phyloP scores from a whole-genome alignment of 2,329 filamentous ascomycete genomes.

The Dryadomyces sulphureus region DNA sequence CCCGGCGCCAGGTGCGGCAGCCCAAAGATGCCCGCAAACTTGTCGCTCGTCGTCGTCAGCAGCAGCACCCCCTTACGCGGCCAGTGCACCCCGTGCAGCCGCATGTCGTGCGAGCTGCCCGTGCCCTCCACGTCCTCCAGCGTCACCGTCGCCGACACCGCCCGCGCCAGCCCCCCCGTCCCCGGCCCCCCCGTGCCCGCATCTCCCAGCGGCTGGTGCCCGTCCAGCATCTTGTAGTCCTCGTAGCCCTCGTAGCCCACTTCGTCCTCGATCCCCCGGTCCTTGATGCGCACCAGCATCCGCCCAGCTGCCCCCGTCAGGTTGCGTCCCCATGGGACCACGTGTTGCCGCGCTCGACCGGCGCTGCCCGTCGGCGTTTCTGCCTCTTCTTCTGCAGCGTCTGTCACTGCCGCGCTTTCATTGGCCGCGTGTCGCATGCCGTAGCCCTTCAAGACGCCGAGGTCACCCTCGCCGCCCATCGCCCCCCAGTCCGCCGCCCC shows the following conservation, averaged over 20 bases:
- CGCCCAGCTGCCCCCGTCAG: constrained; percentile 59
- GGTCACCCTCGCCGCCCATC: constrained; percentile 8
- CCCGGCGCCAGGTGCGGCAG: constrained; percentile 66
- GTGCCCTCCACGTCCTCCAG: constrained; percentile 57
- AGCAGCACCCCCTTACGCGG: constrained; percentile 64
- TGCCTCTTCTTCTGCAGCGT: neutral
- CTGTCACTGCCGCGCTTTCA: neutral
- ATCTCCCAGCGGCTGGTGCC: neutral
- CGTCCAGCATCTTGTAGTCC: constrained; percentile 8
- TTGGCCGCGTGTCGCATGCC: neutral
- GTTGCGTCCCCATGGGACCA: constrained; percentile 58
- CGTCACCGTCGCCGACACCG: constrained; percentile 54
- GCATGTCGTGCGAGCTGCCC: constrained; percentile 66
- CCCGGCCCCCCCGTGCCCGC: neutral
- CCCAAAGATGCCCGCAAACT: constrained; percentile 82
- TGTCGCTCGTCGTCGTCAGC: constrained; percentile 81
- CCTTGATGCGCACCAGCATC: constrained; percentile 53
- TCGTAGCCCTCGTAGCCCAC: constrained; percentile 17
- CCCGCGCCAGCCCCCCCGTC: constrained; percentile 39
- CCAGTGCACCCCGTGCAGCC: constrained; percentile 75
- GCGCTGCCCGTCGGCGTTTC: neutral
- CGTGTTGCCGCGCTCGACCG: neutral
- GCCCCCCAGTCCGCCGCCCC: constrained; percentile 51
- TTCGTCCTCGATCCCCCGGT: constrained; percentile 23
- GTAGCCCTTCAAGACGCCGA: neutral